A percentile compares a stretch with the other conserved stretches of the same genome.
Evolutionary conservation across 2,329 filamentous ascomycete genomes (phyloP).

Genomic region (Sclerotinia glacialis): DNA sequence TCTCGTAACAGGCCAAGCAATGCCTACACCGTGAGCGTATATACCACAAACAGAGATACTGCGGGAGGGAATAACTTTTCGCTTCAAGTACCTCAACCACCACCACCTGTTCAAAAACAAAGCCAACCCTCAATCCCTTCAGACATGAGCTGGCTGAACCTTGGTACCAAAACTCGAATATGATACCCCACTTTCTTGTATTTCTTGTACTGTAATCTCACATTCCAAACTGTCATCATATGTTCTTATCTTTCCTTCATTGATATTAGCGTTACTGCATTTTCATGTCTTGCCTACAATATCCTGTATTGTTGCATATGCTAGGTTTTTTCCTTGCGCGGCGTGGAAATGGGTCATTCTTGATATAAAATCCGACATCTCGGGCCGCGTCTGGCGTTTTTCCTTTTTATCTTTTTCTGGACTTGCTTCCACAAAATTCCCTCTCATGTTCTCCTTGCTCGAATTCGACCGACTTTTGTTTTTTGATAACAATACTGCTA

Average conservation of each 20-base stretch:
- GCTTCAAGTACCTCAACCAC: conserved; percentile 26
- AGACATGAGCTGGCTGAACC: conserved; percentile 80
- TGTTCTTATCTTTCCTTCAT: conserved; percentile 13
- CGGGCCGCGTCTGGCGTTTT: conserved; percentile 5
- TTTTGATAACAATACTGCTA: conserved; percentile 7
- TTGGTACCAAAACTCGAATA: conserved; percentile 46
- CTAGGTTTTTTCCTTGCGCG: conserved; percentile 1
- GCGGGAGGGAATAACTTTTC: conserved; percentile 30
- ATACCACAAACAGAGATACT: conserved; percentile 43
- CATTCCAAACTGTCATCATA: conserved; percentile 17
- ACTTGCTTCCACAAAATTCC: conserved; percentile 2
- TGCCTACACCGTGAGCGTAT: conserved; percentile 49
- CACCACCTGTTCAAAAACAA: conserved; percentile 23
- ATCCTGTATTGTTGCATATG: conserved; percentile 20
- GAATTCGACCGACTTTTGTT: background rate
- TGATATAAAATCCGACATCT: background rate
- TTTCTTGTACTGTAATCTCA: conserved; percentile 13
- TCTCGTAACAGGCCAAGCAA: conserved; percentile 51
- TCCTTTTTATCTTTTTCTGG: background rate
- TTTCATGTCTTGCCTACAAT: conserved; percentile 14
- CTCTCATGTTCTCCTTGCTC: conserved; percentile 9
- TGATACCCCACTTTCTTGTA: conserved; percentile 27
- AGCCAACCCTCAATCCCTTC: conserved; percentile 36
- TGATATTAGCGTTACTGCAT: conserved; percentile 18
- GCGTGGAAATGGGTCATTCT: conserved; percentile 14